Evolutionary conservation across 2,329 filamentous ascomycete species (phyloP), one percentile per base, ranked within the genome.

Genomic region (Stachybotrys chlorohalonatus): DNA sequence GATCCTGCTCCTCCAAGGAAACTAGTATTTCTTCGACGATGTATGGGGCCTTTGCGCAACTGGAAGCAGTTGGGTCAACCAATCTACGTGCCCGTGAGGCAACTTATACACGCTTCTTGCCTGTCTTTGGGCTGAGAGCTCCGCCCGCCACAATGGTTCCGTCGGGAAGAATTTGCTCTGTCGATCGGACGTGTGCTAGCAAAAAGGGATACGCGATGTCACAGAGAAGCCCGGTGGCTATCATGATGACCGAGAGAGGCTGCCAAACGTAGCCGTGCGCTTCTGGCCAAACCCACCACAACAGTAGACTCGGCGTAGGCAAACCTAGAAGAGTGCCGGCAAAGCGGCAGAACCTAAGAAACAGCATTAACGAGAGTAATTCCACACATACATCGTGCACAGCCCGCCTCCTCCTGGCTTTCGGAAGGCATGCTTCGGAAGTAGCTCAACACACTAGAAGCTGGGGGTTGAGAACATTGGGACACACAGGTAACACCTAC

Each of bases 281-380:
- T 54, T 79, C 77, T 3, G 75, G 75, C 77, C 77, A 79, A 58
- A 71, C 71, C 66, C 72, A 76, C 75, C 75, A 78, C n/a, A 75
- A 62, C 48, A 76, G 58, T 8, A 63, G 63, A 53, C 72, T 73
- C 48, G 65, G 66, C 11, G 70, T 54, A 6, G 71, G 66, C 16
- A 78, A 63, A 2, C 75, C 75, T 55, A 71, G 63, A 8, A 76
- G 52, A 1, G 74, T 72, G 5, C 76, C 76, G 2, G 73, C 54
- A 11, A 70, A 68, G 52, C 77, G 71, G 36, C 69, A 72, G 32
- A 73, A 66, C 75, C 76, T 79, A 32, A 2, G 24, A 4, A 24
- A 24, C 24, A 24, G 24, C 24, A 24, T 24, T 24, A 24, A 24
- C 24, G 4, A 24, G 24, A 24, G 24, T 24, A 2, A 24, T 24